Conservation (phyloP, 768 basidiomycete genomes). For the Strobilomyces dryophilus region DNA sequence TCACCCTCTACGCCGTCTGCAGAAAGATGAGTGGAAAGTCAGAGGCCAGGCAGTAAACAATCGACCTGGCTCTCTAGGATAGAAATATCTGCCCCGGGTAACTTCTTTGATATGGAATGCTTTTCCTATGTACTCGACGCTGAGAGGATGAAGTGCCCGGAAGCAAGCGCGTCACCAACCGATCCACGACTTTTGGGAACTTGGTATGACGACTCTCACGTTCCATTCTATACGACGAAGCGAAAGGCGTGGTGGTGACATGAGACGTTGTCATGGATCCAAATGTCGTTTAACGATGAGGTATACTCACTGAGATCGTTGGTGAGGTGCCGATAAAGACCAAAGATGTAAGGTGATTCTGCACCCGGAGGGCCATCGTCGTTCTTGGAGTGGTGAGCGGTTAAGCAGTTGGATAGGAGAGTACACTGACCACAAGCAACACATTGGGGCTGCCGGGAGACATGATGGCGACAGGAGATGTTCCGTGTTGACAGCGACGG, state of each 20-base stretch:
- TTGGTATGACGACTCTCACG: constrained; percentile 77
- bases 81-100: constrained; percentile 69
- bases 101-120: constrained; percentile 77
- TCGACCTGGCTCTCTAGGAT: constrained; percentile 57
- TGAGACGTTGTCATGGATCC: constrained; percentile 8
- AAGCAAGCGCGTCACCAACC: constrained; percentile 39
- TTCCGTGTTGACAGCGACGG: background rate
- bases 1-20: constrained; percentile 64
- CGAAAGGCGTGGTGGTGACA: background rate
- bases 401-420: constrained; percentile 1
- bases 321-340: constrained; percentile 60
- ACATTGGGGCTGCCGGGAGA: constrained; percentile 25
- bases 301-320: constrained; percentile 48
- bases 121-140: constrained; percentile 47
- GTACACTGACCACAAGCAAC: constrained; percentile 40
- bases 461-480: constrained; percentile 6
- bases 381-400: constrained; percentile 43
- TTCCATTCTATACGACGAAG: constrained; percentile 53
- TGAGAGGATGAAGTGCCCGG: background rate
- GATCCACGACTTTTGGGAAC: constrained; percentile 85
- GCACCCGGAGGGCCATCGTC: constrained; percentile 78
- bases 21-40: background rate
- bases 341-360: constrained; percentile 74
- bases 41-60: background rate
- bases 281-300: background rate